These are phyloP conservation scores for Geotrichum aggregatum DNA, from an alignment of 1,139 yeast species.

Conservation along the genomic window DNA sequence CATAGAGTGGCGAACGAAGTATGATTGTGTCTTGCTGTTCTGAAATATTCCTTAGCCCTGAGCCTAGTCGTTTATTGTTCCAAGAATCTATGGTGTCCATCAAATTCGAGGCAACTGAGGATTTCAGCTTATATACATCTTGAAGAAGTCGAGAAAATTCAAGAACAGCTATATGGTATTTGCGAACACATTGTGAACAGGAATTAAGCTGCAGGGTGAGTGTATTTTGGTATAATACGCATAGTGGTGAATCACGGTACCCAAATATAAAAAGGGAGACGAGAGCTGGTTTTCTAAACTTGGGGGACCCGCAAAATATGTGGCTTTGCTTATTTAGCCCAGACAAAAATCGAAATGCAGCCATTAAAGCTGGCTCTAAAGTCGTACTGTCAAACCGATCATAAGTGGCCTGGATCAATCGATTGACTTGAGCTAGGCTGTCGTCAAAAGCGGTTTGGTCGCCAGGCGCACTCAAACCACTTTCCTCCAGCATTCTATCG, in stretches of 20 bases:
- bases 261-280: constrained; percentile 15
- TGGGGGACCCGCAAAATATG: constrained; percentile 11
- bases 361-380: constrained; percentile 6
- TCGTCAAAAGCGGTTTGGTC: background rate
- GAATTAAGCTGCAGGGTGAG: constrained; percentile 8
- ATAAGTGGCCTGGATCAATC: background rate
- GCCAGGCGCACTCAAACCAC: background rate
- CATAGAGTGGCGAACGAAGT: background rate
- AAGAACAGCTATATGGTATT: constrained; percentile 15
- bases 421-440: background rate
- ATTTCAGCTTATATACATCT: constrained; percentile 11
- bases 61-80: too few relatives aligned
- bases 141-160: constrained; percentile 10
- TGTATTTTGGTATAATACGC: constrained; percentile 4
- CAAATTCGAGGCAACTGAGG: too few relatives aligned
- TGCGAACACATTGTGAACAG: constrained; percentile 14
- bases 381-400: constrained; percentile 4
- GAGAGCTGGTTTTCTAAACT: constrained; percentile 10
- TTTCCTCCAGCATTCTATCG: background rate
- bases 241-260: constrained; percentile 10
- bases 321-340: constrained; percentile 6
- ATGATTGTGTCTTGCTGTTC: too few relatives aligned
- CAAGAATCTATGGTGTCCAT: too few relatives aligned
- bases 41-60: too few relatives aligned
- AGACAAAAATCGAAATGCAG: constrained; percentile 3